Percentiles rank a stretch among this genome's conserved stretches.
These are phyloP conservation scores for Naganishia randhawae DNA, from an alignment of 768 basidiomycete species.

Conservation along the genomic window DNA sequence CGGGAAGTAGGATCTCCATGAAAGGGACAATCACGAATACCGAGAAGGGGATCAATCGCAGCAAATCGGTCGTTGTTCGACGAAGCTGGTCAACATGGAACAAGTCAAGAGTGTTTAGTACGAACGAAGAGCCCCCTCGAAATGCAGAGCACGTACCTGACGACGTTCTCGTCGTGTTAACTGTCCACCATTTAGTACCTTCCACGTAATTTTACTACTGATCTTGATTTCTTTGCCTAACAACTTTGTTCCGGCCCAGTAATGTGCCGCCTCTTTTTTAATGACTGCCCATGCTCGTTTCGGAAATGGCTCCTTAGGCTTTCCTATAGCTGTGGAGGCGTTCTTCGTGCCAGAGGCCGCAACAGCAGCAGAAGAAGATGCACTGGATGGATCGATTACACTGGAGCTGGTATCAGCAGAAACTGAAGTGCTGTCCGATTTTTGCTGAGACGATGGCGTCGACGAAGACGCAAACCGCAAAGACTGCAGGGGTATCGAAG, in stretches of 20 bases:
- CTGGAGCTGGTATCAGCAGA: neutral
- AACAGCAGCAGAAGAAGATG: slow-evolving; percentile 8
- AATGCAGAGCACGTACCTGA: slow-evolving; percentile 59
- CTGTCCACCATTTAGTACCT: slow-evolving; percentile 83
- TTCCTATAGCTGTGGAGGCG: slow-evolving; percentile 1
- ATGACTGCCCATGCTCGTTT: slow-evolving; percentile 81
- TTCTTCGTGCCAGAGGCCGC: neutral
- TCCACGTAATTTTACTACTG: slow-evolving; percentile 78
- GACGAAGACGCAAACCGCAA: slow-evolving; percentile 26
- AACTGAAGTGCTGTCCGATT: neutral
- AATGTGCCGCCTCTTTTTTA: slow-evolving; percentile 92
- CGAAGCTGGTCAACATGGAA: slow-evolving; percentile 60
- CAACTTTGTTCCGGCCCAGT: slow-evolving; percentile 94
- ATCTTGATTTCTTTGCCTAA: slow-evolving; percentile 92
- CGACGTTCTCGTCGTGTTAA: slow-evolving; percentile 88
- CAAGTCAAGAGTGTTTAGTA: neutral
- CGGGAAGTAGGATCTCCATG: slow-evolving; percentile 94
- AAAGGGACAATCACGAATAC: slow-evolving; percentile 94
- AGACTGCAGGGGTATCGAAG: slow-evolving; percentile 24
- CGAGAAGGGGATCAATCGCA: slow-evolving; percentile 89
- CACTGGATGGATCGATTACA: neutral
- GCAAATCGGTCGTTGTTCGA: slow-evolving; percentile 86
- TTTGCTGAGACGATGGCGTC: slow-evolving; percentile 10
- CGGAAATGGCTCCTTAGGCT: slow-evolving; percentile 38
- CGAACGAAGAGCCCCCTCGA: neutral